Evolutionary conservation across 495 filamentous ascomycete species (phyloP), one percentile per base, ranked within the genome.

Genomic region (Endocarpon pusillum): DNA sequence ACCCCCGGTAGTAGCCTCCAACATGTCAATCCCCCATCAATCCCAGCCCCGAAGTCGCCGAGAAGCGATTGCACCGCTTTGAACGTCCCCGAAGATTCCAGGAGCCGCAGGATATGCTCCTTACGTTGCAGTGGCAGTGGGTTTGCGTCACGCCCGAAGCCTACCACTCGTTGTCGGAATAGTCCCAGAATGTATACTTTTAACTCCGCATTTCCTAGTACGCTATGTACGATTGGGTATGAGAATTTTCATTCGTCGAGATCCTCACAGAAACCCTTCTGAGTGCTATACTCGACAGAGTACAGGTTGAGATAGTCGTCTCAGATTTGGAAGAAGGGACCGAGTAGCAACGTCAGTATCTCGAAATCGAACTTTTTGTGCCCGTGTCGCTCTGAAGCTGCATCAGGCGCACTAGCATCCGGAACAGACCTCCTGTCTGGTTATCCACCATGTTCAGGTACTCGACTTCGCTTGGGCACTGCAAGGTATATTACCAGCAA

Each of bases 151-250:
- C 7, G 19, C 21, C 16, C 11, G 10, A 3, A 10, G 28, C 31
- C 15, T 28, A 24, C 2, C 16, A 19, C 29, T 37, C 23, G 40
- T 25, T 40, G 35, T 10, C 39, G 22, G 49, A 58, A 18, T 62
- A 71, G 50, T 49, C 64, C 28, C 58, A 66, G 36, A 64, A 70
- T 30, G 54, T 42, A 21, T 10, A 15, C 22, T 32, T 36, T 36
- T 11, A 28, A 27, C 21, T 18, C 26, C 12, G 40, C 19, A 27
- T 46, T 34, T 9, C 34, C 1, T 17, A 40, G 33, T 33, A 33
- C 39, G 33, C 36, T 39, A 12, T 46, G 40, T 18, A 59, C 40
- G n/a, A 61, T 34, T 3, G 50, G 44, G 27, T 41, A 49, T 1
- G 48, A 54, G 33, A 46, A 48, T 33, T 59, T 61, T 2, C 48